Conservation (phyloP, 305 asterid genomes). For the Nicotiana rustica region DNA sequence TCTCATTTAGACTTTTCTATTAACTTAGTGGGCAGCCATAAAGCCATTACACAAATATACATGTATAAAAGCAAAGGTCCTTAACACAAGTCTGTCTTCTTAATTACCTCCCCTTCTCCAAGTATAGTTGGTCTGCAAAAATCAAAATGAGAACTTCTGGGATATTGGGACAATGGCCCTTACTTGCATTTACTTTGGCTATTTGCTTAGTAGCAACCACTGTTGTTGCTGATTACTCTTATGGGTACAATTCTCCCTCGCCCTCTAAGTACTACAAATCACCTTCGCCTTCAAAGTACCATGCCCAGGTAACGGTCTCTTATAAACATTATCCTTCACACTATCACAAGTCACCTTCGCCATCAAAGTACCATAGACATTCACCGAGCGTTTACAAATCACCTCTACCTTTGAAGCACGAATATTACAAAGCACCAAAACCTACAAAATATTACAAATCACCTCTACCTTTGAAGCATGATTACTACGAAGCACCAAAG, state of each 20-base stretch:
- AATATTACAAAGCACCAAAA: neutral
- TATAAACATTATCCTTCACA: neutral
- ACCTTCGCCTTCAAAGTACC: neutral
- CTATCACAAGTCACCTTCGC: neutral
- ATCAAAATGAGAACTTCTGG: neutral
- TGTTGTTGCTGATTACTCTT: constrained; percentile 21
- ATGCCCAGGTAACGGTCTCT: neutral
- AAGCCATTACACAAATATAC: neutral
- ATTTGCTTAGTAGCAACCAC: constrained; percentile 19
- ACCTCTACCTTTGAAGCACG: neutral
- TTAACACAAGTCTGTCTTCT: neutral
- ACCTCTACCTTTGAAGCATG: neutral
- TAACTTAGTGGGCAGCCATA: neutral
- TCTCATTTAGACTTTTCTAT: too few species aligned
- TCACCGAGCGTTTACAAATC: neutral
- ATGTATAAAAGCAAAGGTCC: constrained; percentile 7
- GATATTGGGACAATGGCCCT: neutral
- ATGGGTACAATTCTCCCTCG: neutral
- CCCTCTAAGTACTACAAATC: neutral
- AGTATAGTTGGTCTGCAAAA: neutral
- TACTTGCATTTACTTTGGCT: constrained; percentile 21
- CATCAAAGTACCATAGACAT: neutral
- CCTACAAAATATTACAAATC: neutral
- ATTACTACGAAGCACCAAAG: neutral
- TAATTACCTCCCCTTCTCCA: neutral